Conservation (phyloP, 257 asterid genomes). For the Solanum chmielewskii region DNA sequence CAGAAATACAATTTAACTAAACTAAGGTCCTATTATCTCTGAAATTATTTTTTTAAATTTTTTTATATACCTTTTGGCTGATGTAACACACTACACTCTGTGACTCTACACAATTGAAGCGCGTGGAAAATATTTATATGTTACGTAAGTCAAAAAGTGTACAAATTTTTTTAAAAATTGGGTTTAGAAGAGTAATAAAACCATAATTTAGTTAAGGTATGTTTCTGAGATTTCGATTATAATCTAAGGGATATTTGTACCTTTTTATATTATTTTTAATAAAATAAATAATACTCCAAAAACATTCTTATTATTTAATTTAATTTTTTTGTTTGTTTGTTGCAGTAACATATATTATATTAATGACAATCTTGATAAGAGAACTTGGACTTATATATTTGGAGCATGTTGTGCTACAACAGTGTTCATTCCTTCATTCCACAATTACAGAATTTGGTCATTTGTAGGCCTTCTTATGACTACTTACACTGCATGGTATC, state of each 20-base stretch:
- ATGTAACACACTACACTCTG: too few relatives aligned
- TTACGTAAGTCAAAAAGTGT: too few relatives aligned
- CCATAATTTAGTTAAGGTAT: too few relatives aligned
- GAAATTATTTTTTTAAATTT: too few relatives aligned
- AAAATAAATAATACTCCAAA: background rate
- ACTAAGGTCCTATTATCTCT: too few relatives aligned
- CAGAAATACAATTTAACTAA: background rate
- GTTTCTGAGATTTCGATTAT: too few relatives aligned
- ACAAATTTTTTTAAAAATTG: too few relatives aligned
- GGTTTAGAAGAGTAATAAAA: too few relatives aligned
- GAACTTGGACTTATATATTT: conserved; percentile 87
- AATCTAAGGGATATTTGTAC: too few relatives aligned
- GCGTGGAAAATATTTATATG: too few relatives aligned
- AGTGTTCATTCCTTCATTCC: conserved; percentile 78
- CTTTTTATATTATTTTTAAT: background rate
- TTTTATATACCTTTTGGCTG: too few relatives aligned
- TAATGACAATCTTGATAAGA: conserved; percentile 81
- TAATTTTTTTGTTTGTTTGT: background rate
- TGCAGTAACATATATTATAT: conserved; percentile 80
- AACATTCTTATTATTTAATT: background rate
- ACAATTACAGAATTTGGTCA: conserved; percentile 83
- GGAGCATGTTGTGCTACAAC: conserved; percentile 91
- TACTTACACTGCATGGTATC: conserved; percentile 73
- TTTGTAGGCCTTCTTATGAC: conserved; percentile 77
- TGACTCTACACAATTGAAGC: too few relatives aligned